Conservation (phyloP, 495 filamentous ascomycete genomes). For the Lindgomyces ingoldianus region DNA sequence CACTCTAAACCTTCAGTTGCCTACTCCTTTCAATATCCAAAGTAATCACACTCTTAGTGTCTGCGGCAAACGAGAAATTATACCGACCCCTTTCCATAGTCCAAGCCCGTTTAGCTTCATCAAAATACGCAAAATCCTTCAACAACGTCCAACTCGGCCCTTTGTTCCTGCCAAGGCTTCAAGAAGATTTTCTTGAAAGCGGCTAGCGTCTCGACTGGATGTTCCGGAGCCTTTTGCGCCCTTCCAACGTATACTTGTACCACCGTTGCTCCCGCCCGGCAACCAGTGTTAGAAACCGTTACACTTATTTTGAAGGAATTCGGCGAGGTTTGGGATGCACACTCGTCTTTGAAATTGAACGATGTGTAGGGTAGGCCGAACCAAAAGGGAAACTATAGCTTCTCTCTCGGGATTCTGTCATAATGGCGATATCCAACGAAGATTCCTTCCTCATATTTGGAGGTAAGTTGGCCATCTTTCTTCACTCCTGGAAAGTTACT, state of each 20-base stretch:
- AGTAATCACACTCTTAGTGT: not conserved
- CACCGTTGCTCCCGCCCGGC: constrained; percentile 19
- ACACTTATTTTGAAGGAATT: constrained; percentile 8
- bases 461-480: constrained; percentile 22
- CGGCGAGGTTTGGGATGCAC: not conserved
- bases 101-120: constrained; percentile 16
- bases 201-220: constrained; percentile 25
- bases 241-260: constrained; percentile 30
- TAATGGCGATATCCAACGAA: constrained; percentile 34
- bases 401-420: constrained; percentile 13
- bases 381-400: constrained; percentile 26
- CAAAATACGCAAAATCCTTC: constrained; percentile 30
- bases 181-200: constrained; percentile 28
- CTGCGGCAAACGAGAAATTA: constrained; percentile 14
- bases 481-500: constrained; percentile 30
- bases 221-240: constrained; percentile 1
- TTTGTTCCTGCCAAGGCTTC: constrained; percentile 3
- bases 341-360: constrained; percentile 10
- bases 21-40: constrained; percentile 17
- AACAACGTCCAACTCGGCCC: constrained; percentile 3
- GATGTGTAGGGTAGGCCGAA: constrained; percentile 30
- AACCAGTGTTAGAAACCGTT: constrained; percentile 20
- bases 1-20: constrained; percentile 10
- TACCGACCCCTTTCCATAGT: constrained; percentile 24
- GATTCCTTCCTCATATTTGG: constrained; percentile 30